Conservation (phyloP, 768 basidiomycete genomes). For the Pleurotus tuber-regium region DNA sequence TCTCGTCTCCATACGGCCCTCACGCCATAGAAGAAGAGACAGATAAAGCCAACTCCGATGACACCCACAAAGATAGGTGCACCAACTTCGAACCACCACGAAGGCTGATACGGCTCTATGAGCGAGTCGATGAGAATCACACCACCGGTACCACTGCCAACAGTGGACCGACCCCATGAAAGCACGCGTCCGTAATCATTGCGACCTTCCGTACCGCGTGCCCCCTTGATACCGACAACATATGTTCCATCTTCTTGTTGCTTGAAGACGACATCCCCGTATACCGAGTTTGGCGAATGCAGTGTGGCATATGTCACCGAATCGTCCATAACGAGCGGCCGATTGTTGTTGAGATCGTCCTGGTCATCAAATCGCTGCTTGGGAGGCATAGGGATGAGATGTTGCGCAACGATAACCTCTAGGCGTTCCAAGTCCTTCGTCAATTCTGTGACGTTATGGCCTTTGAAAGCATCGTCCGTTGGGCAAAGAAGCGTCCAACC, state of each 20-base stretch:
- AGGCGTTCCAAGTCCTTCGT: slow-evolving; percentile 55
- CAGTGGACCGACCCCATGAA: slow-evolving; percentile 76
- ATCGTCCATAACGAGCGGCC: slow-evolving; percentile 70
- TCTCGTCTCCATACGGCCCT: slow-evolving; percentile 69
- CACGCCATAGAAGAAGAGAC: slow-evolving; percentile 72
- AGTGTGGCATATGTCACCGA: slow-evolving; percentile 75
- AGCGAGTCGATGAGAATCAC: slow-evolving; percentile 86
- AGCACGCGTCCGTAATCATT: slow-evolving; percentile 65
- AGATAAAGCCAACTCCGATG: slow-evolving; percentile 59
- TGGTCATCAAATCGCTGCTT: slow-evolving; percentile 20
- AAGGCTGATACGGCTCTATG: slow-evolving; percentile 80
- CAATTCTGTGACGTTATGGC: slow-evolving; percentile 74
- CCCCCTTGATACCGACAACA: slow-evolving; percentile 73
- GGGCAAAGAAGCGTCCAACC: slow-evolving; percentile 91
- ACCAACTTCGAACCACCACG: slow-evolving; percentile 81
- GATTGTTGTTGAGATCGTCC: slow-evolving; percentile 56
- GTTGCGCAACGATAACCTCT: slow-evolving; percentile 67
- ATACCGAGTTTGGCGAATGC: slow-evolving; percentile 59
- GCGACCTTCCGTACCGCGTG: slow-evolving; percentile 60
- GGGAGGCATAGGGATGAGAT: slow-evolving; percentile 58
- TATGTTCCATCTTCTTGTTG: slow-evolving; percentile 40
- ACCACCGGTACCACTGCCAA: slow-evolving; percentile 73
- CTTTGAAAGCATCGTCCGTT: slow-evolving; percentile 88
- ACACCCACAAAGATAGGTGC: slow-evolving; percentile 60
- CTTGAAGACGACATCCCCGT: slow-evolving; percentile 85